Evolutionary conservation across 2,329 filamentous ascomycete species (phyloP), one percentile per base, ranked within the genome.

Genomic region (Diplodia scrobiculata): DNA sequence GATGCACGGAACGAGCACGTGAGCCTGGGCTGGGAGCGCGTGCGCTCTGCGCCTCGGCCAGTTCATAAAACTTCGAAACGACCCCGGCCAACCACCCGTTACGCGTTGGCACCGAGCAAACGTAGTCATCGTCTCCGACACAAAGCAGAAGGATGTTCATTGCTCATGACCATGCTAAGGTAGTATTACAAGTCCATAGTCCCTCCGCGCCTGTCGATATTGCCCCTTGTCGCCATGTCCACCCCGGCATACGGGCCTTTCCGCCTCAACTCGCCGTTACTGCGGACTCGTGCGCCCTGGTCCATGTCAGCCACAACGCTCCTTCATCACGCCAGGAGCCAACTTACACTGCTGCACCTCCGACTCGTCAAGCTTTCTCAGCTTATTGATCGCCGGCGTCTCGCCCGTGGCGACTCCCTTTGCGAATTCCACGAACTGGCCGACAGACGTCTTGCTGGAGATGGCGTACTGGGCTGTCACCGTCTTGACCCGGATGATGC

Each of bases 391-490:
- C 9, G 81, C 79, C 0, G 92, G 88, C 0, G 87, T 81, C 74
- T 89, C 86, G 6, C 92, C 91, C 0, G 87, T 91, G 1, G 91
- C 79, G 0, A 88, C 82, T 4, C 91, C 91, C 80, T 92, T 91
- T 0, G 90, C 90, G 41, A 94, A 80, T 75, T 96, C 90, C 10
- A 88, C 82, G 2, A 85, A 84, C 25, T 87, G 83, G 5, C 87
- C 84, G 14, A 95, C 66, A 1, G 88, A 74, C 54, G 86, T 90
- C 75, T 86, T 88, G 67, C 83, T 81, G 65, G 74, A 82, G 47
- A 91, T 77, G 5, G 89, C 85, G 73, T 95, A 95, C 3, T 90
- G 91, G 1, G 87, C 88, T 1, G 90, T 89, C 70, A 84, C 83
- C 17, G 88, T 84, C 80, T 88, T 87, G 68, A 96, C 87, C 66